A percentile compares a stretch with the other conserved stretches of the same genome.
Conservation (phyloP, 768 basidiomycete species). For the Russula earlei region DNA sequence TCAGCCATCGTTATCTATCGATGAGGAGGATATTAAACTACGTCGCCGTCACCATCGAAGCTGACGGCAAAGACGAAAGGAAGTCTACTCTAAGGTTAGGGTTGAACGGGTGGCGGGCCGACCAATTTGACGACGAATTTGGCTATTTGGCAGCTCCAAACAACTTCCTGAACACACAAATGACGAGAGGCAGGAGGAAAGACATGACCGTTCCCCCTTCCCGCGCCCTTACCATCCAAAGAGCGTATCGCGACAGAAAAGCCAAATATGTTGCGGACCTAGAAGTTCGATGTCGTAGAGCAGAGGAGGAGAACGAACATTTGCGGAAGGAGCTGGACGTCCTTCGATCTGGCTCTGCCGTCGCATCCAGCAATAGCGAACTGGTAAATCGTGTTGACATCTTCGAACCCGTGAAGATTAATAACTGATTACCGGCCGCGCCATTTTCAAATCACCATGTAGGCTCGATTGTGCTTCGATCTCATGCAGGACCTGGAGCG, state of each 20-base stretch:
- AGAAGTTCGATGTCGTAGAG: conserved; percentile 15
- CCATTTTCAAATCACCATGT: not conserved
- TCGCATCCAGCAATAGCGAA: not conserved
- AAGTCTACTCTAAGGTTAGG: not conserved
- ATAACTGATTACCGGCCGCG: not conserved
- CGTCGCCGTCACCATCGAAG: not conserved
- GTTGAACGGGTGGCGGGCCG: too few relatives aligned
- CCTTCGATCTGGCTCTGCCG: conserved; percentile 7
- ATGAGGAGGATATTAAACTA: too few relatives aligned
- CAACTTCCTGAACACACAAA: not conserved
- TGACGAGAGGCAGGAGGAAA: conserved; percentile 18
- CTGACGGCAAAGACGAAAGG: not conserved
- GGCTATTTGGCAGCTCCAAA: not conserved
- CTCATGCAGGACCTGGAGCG: conserved; percentile 15
- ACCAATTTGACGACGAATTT: conserved; percentile 10
- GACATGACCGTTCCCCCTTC: conserved; percentile 14
- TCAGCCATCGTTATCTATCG: conserved; percentile 13
- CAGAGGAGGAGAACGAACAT: conserved; percentile 17
- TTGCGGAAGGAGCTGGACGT: conserved; percentile 10
- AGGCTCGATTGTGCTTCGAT: conserved; percentile 11
- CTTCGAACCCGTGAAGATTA: not conserved
- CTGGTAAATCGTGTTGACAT: conserved; percentile 4
- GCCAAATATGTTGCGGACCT: conserved; percentile 15
- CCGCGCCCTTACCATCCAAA: conserved; percentile 13
- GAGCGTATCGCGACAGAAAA: conserved; percentile 18